A percentile compares a stretch with the other conserved stretches of the same genome.
Evolutionary conservation across 495 filamentous ascomycete genomes (phyloP).

Genomic region (Hapsidospora chrysogenum): DNA sequence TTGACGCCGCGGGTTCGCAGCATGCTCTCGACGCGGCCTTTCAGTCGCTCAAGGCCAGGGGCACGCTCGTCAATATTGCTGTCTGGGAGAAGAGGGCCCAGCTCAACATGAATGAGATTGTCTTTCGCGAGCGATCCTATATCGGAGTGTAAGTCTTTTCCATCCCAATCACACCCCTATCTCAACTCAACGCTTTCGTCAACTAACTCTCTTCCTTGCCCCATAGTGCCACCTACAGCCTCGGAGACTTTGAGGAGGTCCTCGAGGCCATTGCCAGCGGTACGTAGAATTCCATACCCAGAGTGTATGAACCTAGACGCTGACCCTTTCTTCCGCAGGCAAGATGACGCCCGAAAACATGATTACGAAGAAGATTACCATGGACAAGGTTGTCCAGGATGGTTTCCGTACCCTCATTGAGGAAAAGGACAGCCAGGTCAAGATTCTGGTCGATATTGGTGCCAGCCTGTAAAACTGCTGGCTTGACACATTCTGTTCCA

Average conservation of each 20-base stretch:
- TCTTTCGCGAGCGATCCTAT: constrained; percentile 29
- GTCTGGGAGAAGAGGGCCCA: constrained; percentile 39
- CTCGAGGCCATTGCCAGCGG: constrained; percentile 40
- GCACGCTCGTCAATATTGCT: constrained; percentile 45
- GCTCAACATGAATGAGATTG: constrained; percentile 29
- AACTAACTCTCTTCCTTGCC: too few species aligned
- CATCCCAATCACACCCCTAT: not conserved
- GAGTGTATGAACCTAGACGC: too few species aligned
- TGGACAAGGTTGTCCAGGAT: constrained; percentile 38
- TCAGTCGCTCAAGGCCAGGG: constrained; percentile 28
- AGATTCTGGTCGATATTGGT: constrained; percentile 30
- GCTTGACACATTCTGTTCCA: too few species aligned
- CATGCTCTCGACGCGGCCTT: constrained; percentile 31
- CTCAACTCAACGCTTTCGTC: too few species aligned
- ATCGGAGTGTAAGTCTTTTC: constrained; percentile 10
- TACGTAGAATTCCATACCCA: too few species aligned
- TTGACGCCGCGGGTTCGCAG: constrained; percentile 42
- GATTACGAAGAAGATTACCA: constrained; percentile 37
- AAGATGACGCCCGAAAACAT: constrained; percentile 35
- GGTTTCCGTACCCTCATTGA: constrained; percentile 38
- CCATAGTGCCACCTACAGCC: constrained; percentile 10
- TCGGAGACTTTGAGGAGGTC: constrained; percentile 36
- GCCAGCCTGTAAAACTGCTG: too few species aligned
- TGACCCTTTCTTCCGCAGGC: constrained; percentile 28
- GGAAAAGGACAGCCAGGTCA: constrained; percentile 41